A percentile compares a stretch with the other conserved stretches of the same genome.
Conservation (phyloP, 192 early-diverging fungal species). For the Backusella tuberculispora region DNA sequence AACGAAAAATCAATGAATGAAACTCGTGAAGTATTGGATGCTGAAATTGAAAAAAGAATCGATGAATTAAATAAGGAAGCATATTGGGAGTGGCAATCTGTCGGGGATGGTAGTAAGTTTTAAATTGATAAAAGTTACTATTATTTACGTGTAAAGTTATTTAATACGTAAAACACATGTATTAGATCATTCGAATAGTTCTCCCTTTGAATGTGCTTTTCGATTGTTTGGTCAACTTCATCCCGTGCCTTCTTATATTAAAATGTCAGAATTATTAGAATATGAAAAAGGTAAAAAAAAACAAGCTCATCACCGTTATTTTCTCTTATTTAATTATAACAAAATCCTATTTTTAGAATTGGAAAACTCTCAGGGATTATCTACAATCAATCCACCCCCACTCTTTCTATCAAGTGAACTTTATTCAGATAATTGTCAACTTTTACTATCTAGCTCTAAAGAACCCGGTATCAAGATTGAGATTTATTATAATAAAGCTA, state of each 20-base stretch:
- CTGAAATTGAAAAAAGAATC: slow-evolving; percentile 44
- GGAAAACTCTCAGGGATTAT: slow-evolving; percentile 54
- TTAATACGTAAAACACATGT: not conserved
- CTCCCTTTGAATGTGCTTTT: slow-evolving; percentile 41
- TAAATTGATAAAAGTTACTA: not conserved
- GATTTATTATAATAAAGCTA: slow-evolving; percentile 55
- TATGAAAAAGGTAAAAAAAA: slow-evolving; percentile 48
- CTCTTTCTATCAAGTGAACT: slow-evolving; percentile 45
- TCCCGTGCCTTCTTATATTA: slow-evolving; percentile 44
- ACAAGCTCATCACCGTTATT: not conserved
- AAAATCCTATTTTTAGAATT: slow-evolving; percentile 37
- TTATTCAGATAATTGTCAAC: slow-evolving; percentile 53
- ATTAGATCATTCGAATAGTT: not conserved
- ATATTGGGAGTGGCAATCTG: slow-evolving; percentile 14
- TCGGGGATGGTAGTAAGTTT: slow-evolving; percentile 37
- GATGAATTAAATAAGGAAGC: slow-evolving; percentile 37
- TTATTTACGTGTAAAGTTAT: not conserved
- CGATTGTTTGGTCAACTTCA: slow-evolving; percentile 54
- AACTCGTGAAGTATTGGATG: slow-evolving; percentile 39
- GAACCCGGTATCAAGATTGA: slow-evolving; percentile 53
- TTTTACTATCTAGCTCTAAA: slow-evolving; percentile 38
- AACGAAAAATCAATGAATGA: slow-evolving; percentile 38
- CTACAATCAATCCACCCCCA: slow-evolving; percentile 47
- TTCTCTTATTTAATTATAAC: not conserved
- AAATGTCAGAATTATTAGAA: slow-evolving; percentile 44